Base-by-base conservation (phyloP, 768 basidiomycete species). In the Tricholoma sp. region DNA sequence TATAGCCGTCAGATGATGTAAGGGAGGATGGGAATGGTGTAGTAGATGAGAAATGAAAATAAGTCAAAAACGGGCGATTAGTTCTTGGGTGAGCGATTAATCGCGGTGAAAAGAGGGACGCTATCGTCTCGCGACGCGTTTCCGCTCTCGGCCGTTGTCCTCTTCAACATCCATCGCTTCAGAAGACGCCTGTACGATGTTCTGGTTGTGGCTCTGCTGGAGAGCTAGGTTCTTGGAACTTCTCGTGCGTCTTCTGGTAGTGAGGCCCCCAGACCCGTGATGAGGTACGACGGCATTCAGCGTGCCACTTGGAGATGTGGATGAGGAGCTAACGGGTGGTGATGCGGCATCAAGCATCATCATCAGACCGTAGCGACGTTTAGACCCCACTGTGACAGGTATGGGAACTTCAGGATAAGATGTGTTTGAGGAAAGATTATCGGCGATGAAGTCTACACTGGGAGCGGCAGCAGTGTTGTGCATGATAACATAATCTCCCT, bases 151-250 rank as follows among this genome's bases (percentile, higher is more conserved):
- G 18, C 41, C 41, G 2, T 79, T 79, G 12, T 88, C 88, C 52
- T 91, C 89, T 62, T 91, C 89, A 15, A 90, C 75, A 41, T 91
- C 88, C 82, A 90, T 89, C 58, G 79, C 80, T 50, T 82, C 80
- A 24, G 70, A 63, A 52, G 68, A 44, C 24, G 65, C 58, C 51
- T 71, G 74, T 6, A 70, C 69, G 49, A 72, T 63, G 59, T 64
- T 76, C 69, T 65, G 74, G 37, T 70, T 76, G 67, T 74, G 74
- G 47, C 63, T 64, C 59, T 70, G 74, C 37, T 69, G 66, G 47
- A 68, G 68, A 24, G 60, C 63, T 18, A 70, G 57, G 42, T 69
- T 73, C 48, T 74, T 66, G 20, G 74, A 66, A 58, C 82, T 86
- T 41, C 84, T 70, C 4, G 83, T 88, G 47, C 87, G 76, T 54